Base-by-base conservation (phyloP, 805 yeast species). In the Naumovozyma baii region DNA sequence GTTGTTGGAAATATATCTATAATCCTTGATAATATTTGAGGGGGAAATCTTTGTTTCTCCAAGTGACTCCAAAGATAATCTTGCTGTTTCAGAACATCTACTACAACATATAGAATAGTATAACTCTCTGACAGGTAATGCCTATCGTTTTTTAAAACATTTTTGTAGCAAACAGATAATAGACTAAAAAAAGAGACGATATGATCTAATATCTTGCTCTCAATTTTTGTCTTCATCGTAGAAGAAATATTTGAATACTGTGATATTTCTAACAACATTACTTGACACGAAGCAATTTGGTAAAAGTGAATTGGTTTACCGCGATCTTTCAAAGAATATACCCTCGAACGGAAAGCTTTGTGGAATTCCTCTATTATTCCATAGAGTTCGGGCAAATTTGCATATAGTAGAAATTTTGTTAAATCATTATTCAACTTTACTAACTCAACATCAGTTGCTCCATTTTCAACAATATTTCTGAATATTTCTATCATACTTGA, bases 281-380 rank as follows among this genome's bases (percentile, higher is more conserved):
- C 29, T 36, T 54, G 62, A 31, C 63, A 59, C 1, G 46, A 39
- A 0, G 61, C 50, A 20, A 60, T 44, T 30, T 54, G 53, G 33
- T 43, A 56, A 41, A 60, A 59, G 38, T 59, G 63, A 15, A 60
- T 53, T 2, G 62, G 52, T 42, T 60, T 60, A 3, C 59, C 55
- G 34, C 46, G 50, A 4, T 44, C 44, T 22, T 50, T 40, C 14
- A 50, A 28, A 9, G 35, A 13, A 30, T 42, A 45, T 2, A 55
- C 57, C 36, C 54, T 58, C 1, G 49, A 43, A 14, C 61, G 45
- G 33, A 59, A 60, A 4, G 36, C 40, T 26, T 37, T 45, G 30
- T 60, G 62, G 34, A 58, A 60, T 4, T 45, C 40, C 14, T 49
- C 47, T 7, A 59, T 41, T 2, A 45, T 25, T 7, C 44, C 39